Evolutionary conservation across 768 basidiomycete genomes (phyloP), one percentile per base, ranked within the genome.

Genomic region (Leucosporidium creatinivorum): DNA sequence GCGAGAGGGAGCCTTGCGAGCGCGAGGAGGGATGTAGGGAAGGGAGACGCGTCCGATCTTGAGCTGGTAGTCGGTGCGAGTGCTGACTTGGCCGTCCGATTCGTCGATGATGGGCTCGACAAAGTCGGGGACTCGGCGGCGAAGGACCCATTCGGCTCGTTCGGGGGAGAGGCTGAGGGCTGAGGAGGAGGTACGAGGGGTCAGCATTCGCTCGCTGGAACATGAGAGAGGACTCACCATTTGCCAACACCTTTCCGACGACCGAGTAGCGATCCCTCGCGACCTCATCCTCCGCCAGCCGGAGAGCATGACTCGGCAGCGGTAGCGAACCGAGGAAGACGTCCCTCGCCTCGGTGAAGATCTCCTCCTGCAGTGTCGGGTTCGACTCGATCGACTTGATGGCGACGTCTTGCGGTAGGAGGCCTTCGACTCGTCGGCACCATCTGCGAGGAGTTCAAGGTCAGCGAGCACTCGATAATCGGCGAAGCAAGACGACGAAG

Each of bases 341-440:
- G 76, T 98, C 96, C 25, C 88, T 83, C 0, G 90, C 89, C 75
- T 93, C 89, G 51, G 91, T 81, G 74, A 87, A 93, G 36, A 97
- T 85, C 61, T 93, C 91, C 77, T 98, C 93, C 51, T 92, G 86
- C 2, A 93, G 76, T 0, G 83, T 79, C 6, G 87, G 85, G 75
- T 91, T 90, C 6, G 87, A 80, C 73, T 91, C 85, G 55, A 87
- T 73, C 23, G 73, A 19, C 78, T 73, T 17, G 80, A 76, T 10
- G 86, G 75, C 4, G 80, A 75, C 12, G 69, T 75, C 51, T 52
- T 58, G 59, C 0, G 88, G 85, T 0, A 92, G 76, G 26, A 89
- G 77, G 21, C 78, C 77, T 33, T 87, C 83, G 21, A 92, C 81
- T 47, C 94, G 84, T 6, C 80, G 81, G 77, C 91, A 93, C 78